These are phyloP conservation scores for Penicillium thymicola DNA, from an alignment of 2,329 filamentous ascomycete genomes.

Conservation along the genomic window DNA sequence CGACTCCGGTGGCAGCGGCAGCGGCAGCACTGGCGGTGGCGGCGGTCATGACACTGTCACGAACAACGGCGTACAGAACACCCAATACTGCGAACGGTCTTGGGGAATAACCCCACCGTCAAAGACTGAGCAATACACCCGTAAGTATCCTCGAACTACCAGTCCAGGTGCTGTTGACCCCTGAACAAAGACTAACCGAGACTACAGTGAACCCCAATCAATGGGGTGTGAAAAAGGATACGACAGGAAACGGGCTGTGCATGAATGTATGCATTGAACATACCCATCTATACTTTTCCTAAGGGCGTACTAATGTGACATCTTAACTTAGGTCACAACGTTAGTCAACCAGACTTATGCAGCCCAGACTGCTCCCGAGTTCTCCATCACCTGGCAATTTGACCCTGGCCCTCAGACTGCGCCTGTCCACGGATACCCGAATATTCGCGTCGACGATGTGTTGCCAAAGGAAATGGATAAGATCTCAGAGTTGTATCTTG, in stretches of 20 bases:
- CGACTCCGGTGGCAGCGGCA: conserved; percentile 16
- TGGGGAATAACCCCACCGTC: conserved; percentile 48
- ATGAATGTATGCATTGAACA: conserved; percentile 49
- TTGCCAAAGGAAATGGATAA: conserved; percentile 45
- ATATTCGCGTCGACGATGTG: conserved; percentile 48
- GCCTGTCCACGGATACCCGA: conserved; percentile 56
- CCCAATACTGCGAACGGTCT: conserved; percentile 44
- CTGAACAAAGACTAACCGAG: neutral
- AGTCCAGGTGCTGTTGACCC: neutral
- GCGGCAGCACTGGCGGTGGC: conserved; percentile 15
- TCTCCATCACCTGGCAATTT: conserved; percentile 55
- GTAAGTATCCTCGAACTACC: conserved; percentile 37
- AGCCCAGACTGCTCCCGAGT: conserved; percentile 49
- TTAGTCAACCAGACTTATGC: conserved; percentile 53
- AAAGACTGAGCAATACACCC: conserved; percentile 47
- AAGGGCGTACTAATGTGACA: neutral
- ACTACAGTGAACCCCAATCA: conserved; percentile 55
- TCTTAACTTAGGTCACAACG: conserved; percentile 43
- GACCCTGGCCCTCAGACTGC: conserved; percentile 40
- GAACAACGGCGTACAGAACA: conserved; percentile 38
- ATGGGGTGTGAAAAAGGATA: conserved; percentile 46
- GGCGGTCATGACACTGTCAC: conserved; percentile 10
- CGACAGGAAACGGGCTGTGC: conserved; percentile 45
- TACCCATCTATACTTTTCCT: neutral
- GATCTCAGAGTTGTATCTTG: conserved; percentile 44